phyloP scores from a whole-genome alignment of 345 rosid genomes.

The Eucalyptus sp. region DNA sequence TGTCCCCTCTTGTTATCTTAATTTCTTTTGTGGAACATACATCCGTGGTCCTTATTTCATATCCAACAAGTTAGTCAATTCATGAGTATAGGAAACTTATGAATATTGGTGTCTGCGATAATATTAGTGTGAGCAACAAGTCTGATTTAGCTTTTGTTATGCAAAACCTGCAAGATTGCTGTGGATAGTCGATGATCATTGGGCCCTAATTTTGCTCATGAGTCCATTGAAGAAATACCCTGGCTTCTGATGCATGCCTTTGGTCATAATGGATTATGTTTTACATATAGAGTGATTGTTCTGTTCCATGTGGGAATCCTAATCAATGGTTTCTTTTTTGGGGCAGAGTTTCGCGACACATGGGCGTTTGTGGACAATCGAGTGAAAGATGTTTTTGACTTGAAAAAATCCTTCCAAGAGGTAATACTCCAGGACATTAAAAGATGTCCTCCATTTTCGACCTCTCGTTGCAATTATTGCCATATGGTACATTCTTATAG shows the following conservation, averaged over 20 bases:
- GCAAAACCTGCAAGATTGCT: background rate
- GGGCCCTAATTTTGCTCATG: background rate
- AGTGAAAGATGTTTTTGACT: constrained; percentile 86
- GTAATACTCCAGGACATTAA: constrained; percentile 7
- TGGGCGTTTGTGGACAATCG: constrained; percentile 76
- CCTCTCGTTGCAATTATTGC: background rate
- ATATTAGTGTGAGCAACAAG: background rate
- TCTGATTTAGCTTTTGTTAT: background rate
- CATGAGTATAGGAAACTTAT: background rate
- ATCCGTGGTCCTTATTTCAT: background rate
- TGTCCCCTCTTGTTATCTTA: background rate
- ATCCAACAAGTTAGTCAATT: background rate
- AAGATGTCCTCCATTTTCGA: background rate
- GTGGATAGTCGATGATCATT: background rate
- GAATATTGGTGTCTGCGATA: background rate
- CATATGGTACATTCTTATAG: background rate
- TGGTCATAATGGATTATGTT: background rate
- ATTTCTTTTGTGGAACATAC: background rate
- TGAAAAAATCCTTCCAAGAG: constrained; percentile 83
- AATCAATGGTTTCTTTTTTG: background rate
- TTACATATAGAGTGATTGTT: background rate
- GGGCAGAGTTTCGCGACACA: constrained; percentile 57
- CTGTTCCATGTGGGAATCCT: background rate
- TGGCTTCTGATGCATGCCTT: background rate
- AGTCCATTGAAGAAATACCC: background rate